Evolutionary conservation across 345 rosid genomes (phyloP).

Genomic region (Carallia brachiata): DNA sequence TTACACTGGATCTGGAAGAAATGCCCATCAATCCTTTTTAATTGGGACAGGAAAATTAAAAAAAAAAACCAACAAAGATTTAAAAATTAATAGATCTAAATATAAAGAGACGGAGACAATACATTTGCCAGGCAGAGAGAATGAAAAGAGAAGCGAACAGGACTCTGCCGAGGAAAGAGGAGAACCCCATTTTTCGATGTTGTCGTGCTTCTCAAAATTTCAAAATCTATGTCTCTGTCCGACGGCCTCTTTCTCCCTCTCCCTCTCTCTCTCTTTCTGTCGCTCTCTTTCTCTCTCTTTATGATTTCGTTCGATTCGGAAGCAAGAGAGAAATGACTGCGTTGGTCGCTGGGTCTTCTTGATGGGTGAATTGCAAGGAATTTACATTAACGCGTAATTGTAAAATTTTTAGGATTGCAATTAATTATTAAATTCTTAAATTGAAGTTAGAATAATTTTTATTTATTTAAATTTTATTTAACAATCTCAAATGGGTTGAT

Average conservation of each 20-base stretch:
- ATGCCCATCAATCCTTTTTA: background rate
- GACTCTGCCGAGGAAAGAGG: conserved; percentile 86
- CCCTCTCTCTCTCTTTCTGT: background rate
- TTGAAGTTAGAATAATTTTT: no score
- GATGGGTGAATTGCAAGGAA: background rate
- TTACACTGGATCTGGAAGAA: background rate
- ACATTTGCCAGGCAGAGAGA: conserved; percentile 96
- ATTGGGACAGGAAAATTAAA: background rate
- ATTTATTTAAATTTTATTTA: no score
- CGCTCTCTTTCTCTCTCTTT: background rate
- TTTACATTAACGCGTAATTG: background rate
- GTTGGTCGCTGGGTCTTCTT: background rate
- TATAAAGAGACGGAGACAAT: background rate
- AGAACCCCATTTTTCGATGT: conserved; percentile 62
- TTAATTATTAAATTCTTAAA: no score
- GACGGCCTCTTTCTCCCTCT: no score
- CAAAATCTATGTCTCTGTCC: no score
- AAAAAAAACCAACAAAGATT: background rate
- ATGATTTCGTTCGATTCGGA: background rate
- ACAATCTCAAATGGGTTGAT: no score
- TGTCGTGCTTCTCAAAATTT: no score
- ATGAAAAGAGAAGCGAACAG: conserved; percentile 86
- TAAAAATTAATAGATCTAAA: conserved; percentile 16
- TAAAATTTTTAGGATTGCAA: no score
- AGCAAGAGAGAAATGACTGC: background rate